Percentiles rank a stretch among this genome's conserved stretches.
These are phyloP conservation scores for Eucalyptus pauciflora DNA, from an alignment of 345 rosid genomes.

Conservation along the genomic window DNA sequence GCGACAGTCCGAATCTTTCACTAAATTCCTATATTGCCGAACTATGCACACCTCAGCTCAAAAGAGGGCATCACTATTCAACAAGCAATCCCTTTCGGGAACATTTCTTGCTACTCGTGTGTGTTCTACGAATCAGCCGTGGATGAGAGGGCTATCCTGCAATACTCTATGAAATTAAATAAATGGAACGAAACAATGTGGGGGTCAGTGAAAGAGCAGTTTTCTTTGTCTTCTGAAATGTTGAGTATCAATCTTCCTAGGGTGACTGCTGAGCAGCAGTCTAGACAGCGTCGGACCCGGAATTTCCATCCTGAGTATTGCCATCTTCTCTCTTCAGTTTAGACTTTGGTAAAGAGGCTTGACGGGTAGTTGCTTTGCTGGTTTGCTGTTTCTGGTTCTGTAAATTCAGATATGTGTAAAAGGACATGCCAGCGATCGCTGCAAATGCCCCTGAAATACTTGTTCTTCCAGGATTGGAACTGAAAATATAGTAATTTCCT, in stretches of 20 bases:
- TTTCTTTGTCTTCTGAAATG: not conserved
- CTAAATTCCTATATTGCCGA: not conserved
- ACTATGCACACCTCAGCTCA: not conserved
- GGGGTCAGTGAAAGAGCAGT: not conserved
- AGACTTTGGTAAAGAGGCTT: slow-evolving; percentile 19
- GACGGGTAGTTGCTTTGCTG: slow-evolving; percentile 12
- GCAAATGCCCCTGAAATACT: slow-evolving; percentile 54
- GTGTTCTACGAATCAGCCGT: not conserved
- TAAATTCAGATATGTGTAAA: slow-evolving; percentile 47
- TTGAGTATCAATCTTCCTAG: not conserved
- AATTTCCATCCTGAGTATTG: slow-evolving; percentile 13
- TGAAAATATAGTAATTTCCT: slow-evolving; percentile 47
- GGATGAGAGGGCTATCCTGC: not conserved
- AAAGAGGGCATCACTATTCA: not conserved
- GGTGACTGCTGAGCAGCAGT: not conserved
- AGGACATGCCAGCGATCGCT: slow-evolving; percentile 61
- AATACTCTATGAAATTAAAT: not conserved
- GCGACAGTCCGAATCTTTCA: not conserved
- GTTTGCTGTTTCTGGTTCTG: slow-evolving; percentile 14
- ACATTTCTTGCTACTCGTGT: not conserved
- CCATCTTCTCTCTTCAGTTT: slow-evolving; percentile 37
- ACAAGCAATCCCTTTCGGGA: not conserved
- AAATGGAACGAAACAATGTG: not conserved
- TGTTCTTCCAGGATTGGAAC: slow-evolving; percentile 51
- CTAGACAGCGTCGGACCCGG: not conserved